Percentiles rank a stretch among this genome's conserved stretches.
Evolutionary conservation across 2,329 filamentous ascomycete genomes (phyloP).

Genomic region (Didymella sp.): DNA sequence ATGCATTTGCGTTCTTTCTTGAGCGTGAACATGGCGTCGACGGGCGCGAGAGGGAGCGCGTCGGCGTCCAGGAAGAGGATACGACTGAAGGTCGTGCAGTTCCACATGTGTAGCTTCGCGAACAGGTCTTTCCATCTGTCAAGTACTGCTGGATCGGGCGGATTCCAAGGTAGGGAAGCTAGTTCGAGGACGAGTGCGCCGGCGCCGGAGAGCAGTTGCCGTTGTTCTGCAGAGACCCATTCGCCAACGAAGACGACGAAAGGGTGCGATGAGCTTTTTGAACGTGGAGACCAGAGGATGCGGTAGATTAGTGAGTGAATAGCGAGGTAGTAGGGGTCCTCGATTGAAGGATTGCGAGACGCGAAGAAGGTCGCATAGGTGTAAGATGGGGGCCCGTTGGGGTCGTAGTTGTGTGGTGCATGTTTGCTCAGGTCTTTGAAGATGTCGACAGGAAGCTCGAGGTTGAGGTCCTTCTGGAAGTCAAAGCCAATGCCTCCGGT

Average conservation of each 20-base stretch:
- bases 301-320: conserved; percentile 45
- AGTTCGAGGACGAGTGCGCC: conserved; percentile 47
- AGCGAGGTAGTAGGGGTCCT: conserved; percentile 47
- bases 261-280: conserved; percentile 33
- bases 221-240: conserved; percentile 41
- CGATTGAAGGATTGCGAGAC: conserved; percentile 39
- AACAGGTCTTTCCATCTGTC: conserved; percentile 46
- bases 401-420: conserved; percentile 37
- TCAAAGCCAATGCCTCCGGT: conserved; percentile 12
- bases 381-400: conserved; percentile 24
- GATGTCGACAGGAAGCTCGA: conserved; percentile 28
- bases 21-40: conserved; percentile 43
- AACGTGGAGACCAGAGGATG: conserved; percentile 41
- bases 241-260: conserved; percentile 47
- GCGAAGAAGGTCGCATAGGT: conserved; percentile 46
- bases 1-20: conserved; percentile 31
- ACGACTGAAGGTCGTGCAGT: conserved; percentile 39
- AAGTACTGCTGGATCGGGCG: conserved; percentile 30
- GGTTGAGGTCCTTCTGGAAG: conserved; percentile 40
- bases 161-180: conserved; percentile 36
- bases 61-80: conserved; percentile 46
- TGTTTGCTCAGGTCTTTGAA: conserved; percentile 25
- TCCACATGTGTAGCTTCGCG: conserved; percentile 49
- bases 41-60: conserved; percentile 40
- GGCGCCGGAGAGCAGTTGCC: conserved; percentile 38